Conservation (phyloP, 495 filamentous ascomycete genomes). For the Neurospora sp. region DNA sequence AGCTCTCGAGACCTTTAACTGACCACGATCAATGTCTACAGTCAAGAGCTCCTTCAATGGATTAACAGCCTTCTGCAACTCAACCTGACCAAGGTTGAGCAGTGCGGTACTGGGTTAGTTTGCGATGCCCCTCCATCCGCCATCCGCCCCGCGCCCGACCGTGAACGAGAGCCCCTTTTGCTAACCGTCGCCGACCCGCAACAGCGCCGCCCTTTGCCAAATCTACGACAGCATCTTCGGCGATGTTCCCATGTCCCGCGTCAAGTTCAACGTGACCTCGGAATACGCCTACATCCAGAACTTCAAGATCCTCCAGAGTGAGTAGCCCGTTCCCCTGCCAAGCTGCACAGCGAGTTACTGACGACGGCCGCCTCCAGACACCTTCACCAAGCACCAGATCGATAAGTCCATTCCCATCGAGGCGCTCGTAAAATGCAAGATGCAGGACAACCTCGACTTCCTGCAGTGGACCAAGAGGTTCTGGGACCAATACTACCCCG, state of each 20-base stretch:
- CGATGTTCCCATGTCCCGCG: slow-evolving; percentile 90
- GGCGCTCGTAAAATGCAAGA: slow-evolving; percentile 89
- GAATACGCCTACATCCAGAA: slow-evolving; percentile 98
- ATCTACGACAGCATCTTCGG: slow-evolving; percentile 95
- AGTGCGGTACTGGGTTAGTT: slow-evolving; percentile 94
- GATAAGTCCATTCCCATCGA: slow-evolving; percentile 84
- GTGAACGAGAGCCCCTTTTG: slow-evolving; percentile 1
- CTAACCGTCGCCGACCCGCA: neutral
- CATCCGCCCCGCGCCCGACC: slow-evolving; percentile 23
- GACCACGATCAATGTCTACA: slow-evolving; percentile 24
- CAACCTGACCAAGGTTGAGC: slow-evolving; percentile 96
- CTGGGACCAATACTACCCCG: slow-evolving; percentile 97
- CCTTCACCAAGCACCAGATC: slow-evolving; percentile 74
- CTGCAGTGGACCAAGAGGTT: slow-evolving; percentile 92
- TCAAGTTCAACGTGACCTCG: slow-evolving; percentile 95
- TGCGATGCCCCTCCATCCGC: slow-evolving; percentile 18
- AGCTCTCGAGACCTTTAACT: slow-evolving; percentile 3
- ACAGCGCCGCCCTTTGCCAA: slow-evolving; percentile 90
- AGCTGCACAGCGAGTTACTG: neutral
- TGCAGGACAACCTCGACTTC: slow-evolving; percentile 99
- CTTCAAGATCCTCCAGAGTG: slow-evolving; percentile 94
- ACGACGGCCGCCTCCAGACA: slow-evolving; percentile 5
- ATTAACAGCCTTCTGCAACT: slow-evolving; percentile 94
- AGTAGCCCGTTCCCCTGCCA: slow-evolving; percentile 21
- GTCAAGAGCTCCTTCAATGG: slow-evolving; percentile 95